These are phyloP conservation scores for Puccinia hordei DNA, from an alignment of 1,284 basidiomycete species.

Conservation along the genomic window DNA sequence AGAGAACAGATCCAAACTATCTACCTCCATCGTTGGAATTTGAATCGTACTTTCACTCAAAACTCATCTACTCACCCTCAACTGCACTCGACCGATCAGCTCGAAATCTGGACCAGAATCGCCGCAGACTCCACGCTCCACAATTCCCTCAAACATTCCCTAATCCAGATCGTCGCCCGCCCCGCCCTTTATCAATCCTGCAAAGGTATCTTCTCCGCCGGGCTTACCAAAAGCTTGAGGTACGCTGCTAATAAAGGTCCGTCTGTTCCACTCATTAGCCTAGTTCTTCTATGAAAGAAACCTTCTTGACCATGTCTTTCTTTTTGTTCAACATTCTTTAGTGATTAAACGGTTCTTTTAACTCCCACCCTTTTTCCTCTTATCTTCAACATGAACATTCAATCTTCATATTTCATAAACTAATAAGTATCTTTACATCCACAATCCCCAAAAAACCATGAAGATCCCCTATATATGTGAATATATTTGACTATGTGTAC, in stretches of 20 bases:
- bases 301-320: too few species aligned
- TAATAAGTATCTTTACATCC: too few species aligned
- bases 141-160: slow-evolving; percentile 63
- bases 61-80: background rate
- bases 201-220: slow-evolving; percentile 84
- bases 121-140: slow-evolving; percentile 6
- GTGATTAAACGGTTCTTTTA: too few species aligned
- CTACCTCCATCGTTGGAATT: slow-evolving; percentile 40
- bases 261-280: too few species aligned
- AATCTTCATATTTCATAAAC: too few species aligned
- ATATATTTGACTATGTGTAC: too few species aligned
- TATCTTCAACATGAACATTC: too few species aligned
- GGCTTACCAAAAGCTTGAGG: slow-evolving; percentile 73
- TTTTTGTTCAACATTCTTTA: too few species aligned
- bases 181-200: slow-evolving; percentile 80
- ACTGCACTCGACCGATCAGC: background rate
- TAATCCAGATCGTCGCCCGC: slow-evolving; percentile 73
- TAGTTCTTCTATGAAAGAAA: too few species aligned
- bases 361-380: too few species aligned
- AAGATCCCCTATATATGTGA: too few species aligned
- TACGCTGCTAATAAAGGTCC: slow-evolving; percentile 72
- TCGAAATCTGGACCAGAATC: slow-evolving; percentile 24
- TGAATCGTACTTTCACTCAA: slow-evolving; percentile 8
- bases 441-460: too few species aligned
- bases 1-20: slow-evolving; percentile 28